Percentiles rank a stretch among this genome's conserved stretches.
These are phyloP conservation scores for Aspergillus pseudoterreus DNA, from an alignment of 2,329 filamentous ascomycete species.

Conservation along the genomic window DNA sequence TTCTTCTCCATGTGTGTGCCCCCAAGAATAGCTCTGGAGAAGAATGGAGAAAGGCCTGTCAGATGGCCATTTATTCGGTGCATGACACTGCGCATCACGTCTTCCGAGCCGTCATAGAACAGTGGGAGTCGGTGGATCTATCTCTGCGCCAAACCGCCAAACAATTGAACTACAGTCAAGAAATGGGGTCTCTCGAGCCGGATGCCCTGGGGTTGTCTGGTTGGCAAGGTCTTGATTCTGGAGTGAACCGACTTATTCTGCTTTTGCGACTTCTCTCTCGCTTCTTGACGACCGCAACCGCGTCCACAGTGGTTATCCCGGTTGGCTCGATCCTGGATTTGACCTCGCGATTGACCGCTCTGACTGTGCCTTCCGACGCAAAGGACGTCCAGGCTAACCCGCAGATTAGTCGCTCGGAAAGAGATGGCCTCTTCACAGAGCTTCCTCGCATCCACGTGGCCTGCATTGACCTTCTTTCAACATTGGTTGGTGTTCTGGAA, in stretches of 20 bases:
- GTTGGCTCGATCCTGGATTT: constrained; percentile 67
- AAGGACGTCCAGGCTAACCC: constrained; percentile 61
- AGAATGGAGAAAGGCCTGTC: constrained; percentile 71
- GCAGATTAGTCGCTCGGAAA: constrained; percentile 74
- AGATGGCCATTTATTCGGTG: constrained; percentile 58
- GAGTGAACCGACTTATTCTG: constrained; percentile 64
- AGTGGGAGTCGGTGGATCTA: constrained; percentile 68
- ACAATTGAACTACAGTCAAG: constrained; percentile 33
- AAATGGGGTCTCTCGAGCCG: constrained; percentile 34
- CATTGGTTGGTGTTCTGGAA: constrained; percentile 57
- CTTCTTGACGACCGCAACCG: constrained; percentile 62
- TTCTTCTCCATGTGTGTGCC: constrained; percentile 73
- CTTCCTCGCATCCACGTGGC: constrained; percentile 73
- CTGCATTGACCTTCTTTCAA: constrained; percentile 59
- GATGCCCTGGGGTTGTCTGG: constrained; percentile 53
- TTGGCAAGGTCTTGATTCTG: constrained; percentile 74
- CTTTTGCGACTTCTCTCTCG: constrained; percentile 63
- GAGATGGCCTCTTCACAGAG: constrained; percentile 69
- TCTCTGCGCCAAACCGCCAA: constrained; percentile 27
- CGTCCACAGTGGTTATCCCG: constrained; percentile 62
- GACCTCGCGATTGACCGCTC: constrained; percentile 64
- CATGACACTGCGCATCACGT: constrained; percentile 72
- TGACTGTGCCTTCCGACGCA: constrained; percentile 51
- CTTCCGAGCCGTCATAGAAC: constrained; percentile 74
- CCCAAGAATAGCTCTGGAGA: constrained; percentile 73